Percentiles rank a stretch among this genome's conserved stretches.
These are phyloP conservation scores for Colletotrichum graminicola DNA, from an alignment of 2,329 filamentous ascomycete genomes.

Conservation along the genomic window DNA sequence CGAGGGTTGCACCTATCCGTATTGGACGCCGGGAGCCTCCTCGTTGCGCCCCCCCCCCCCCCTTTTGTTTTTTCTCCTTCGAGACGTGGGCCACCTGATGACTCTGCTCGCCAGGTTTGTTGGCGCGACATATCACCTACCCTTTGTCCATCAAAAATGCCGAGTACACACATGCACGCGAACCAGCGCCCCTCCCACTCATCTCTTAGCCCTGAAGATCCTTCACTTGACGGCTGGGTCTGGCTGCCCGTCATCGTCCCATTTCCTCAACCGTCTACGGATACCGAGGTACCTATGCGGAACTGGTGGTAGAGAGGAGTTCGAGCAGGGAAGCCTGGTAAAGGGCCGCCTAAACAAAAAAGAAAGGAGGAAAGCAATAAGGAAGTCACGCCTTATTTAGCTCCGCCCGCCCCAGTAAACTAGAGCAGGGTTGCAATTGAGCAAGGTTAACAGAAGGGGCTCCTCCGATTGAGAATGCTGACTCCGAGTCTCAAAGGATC, in stretches of 20 bases:
- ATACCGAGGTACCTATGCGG: not conserved
- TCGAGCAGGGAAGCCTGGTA: conserved; percentile 21
- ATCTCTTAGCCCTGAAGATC: conserved; percentile 15
- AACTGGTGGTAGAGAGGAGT: conserved; percentile 1
- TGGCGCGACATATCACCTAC: conserved; percentile 3
- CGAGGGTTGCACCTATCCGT: not conserved
- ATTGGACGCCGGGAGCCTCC: conserved; percentile 1
- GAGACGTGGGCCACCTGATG: conserved; percentile 22
- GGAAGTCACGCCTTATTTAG: conserved; percentile 10
- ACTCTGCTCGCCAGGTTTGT: conserved; percentile 22
- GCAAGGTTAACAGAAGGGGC: not conserved
- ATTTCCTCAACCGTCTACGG: not conserved
- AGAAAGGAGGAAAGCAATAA: not conserved
- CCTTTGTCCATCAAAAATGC: conserved; percentile 4
- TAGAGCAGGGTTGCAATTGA: not conserved
- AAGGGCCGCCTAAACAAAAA: not conserved
- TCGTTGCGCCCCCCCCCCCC: no score
- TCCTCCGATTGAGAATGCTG: not conserved
- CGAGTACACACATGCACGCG: conserved; percentile 7
- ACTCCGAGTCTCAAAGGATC: not conserved
- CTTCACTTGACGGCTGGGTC: not conserved
- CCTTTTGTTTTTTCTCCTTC: not conserved
- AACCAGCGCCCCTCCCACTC: conserved; percentile 1
- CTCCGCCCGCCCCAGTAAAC: conserved; percentile 1
- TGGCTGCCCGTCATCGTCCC: conserved; percentile 22